These are phyloP conservation scores for Penicillium aurantiogriseum DNA, from an alignment of 2,329 filamentous ascomycete species.

Conservation along the genomic window DNA sequence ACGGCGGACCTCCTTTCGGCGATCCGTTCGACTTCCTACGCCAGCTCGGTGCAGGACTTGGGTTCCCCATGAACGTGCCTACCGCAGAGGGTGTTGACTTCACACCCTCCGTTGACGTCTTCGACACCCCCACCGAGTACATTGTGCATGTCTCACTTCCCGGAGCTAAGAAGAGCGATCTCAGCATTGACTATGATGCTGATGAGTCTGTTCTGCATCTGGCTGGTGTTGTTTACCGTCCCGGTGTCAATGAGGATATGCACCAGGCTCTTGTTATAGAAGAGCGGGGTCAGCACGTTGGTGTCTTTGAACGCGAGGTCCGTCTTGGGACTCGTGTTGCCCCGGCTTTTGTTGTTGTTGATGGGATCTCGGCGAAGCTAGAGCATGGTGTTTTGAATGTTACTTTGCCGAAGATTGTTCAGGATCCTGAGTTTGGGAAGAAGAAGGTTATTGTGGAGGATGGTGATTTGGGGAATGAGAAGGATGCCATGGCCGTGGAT, in stretches of 20 bases:
- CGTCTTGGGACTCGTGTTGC: slow-evolving; percentile 53
- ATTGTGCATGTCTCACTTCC: slow-evolving; percentile 72
- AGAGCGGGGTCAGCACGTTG: slow-evolving; percentile 73
- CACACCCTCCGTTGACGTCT: slow-evolving; percentile 58
- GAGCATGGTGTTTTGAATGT: slow-evolving; percentile 75
- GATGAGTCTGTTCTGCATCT: slow-evolving; percentile 65
- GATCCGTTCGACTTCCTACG: slow-evolving; percentile 25
- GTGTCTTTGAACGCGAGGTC: slow-evolving; percentile 71
- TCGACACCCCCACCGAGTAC: slow-evolving; percentile 64
- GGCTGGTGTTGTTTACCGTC: slow-evolving; percentile 70
- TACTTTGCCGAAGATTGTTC: slow-evolving; percentile 69
- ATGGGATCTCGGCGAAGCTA: slow-evolving; percentile 70
- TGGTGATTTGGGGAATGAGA: slow-evolving; percentile 12
- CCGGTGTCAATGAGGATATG: slow-evolving; percentile 67
- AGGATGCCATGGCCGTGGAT: slow-evolving; percentile 21
- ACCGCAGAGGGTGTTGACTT: slow-evolving; percentile 35
- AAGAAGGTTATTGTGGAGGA: slow-evolving; percentile 22
- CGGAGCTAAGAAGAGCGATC: slow-evolving; percentile 74
- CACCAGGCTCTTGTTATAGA: slow-evolving; percentile 61
- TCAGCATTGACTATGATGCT: slow-evolving; percentile 73
- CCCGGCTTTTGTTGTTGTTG: slow-evolving; percentile 63
- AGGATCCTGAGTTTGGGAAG: slow-evolving; percentile 22
- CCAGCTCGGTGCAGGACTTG: slow-evolving; percentile 31
- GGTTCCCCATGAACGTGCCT: slow-evolving; percentile 25
- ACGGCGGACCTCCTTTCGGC: slow-evolving; percentile 6